Evolutionary conservation across 2,329 filamentous ascomycete genomes (phyloP), one percentile per base, ranked within the genome.

Genomic region (Fusarium illudens): DNA sequence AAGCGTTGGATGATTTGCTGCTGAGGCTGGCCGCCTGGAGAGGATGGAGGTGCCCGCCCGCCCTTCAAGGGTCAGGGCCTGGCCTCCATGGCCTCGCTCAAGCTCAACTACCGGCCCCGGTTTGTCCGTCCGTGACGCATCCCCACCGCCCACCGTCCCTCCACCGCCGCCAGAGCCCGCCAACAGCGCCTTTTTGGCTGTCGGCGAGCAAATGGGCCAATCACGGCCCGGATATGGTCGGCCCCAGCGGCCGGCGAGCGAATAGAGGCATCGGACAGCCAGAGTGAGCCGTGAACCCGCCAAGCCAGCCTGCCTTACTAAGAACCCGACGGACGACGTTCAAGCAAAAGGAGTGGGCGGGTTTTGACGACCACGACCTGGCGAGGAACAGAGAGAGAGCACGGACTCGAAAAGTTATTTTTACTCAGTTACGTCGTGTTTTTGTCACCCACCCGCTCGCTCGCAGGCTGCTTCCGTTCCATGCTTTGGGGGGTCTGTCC

Each of bases 361-460:
- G 11, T 30, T 27, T 67, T 22, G 52, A 52, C 33, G 32, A 39
- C 49, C 33, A 54, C 29, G 48, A 62, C 53, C 42, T 59, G 46
- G 55, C 44, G 34, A 12, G 44, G 53, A 12, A 33, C 39, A 30
- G 5, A 27, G 56, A 32, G 53, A 44, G 51, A 70, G 72, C 72
- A 72, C 69, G 71, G 72, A 65, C 71, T 30, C 51, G 50, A 25
- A 70, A 70, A 71, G 75, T 75, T 76, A 76, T 76, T 76, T 76
- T 76, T 76, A 76, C 64, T 60, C 60, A 57, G 60, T 65, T 60
- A 71, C 70, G 60, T 65, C 63, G 60, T 62, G 44, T 70, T 68
- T 73, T 71, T 73, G 72, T 72, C 65, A 68, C 65, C 70, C 60
- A 64, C 39, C 29, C 50, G 46, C 52, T 49, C 58, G 54, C 55